These are phyloP conservation scores for Erucastrum elatum DNA, from an alignment of 345 rosid species.

Conservation along the genomic window DNA sequence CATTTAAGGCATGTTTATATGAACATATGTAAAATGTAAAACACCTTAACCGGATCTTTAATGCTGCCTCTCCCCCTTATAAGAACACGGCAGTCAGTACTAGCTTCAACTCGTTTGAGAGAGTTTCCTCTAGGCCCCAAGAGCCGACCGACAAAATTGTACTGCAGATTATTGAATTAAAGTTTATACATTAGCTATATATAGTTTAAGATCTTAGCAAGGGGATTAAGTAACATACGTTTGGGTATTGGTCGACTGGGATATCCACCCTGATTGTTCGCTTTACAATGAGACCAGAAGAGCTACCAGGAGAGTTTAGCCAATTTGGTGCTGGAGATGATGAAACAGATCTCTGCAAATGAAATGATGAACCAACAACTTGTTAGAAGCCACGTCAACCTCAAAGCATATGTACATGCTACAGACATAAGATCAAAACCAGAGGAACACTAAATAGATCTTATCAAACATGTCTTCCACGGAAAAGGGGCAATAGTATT, in stretches of 20 bases:
- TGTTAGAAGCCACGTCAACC: slow-evolving; percentile 33
- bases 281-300: slow-evolving; percentile 87
- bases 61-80: slow-evolving; percentile 99
- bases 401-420: background rate
- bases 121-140: slow-evolving; percentile 99
- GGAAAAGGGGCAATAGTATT: background rate
- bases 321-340: slow-evolving; percentile 73
- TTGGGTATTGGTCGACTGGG: slow-evolving; percentile 85
- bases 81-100: slow-evolving; percentile 90
- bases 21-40: too few species aligned
- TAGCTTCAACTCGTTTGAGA: slow-evolving; percentile 95
- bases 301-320: slow-evolving; percentile 76
- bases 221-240: slow-evolving; percentile 46
- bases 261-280: slow-evolving; percentile 89
- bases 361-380: slow-evolving; percentile 36
- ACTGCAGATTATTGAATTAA: slow-evolving; percentile 52
- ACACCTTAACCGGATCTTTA: slow-evolving; percentile 81
- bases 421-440: slow-evolving; percentile 10
- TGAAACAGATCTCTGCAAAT: slow-evolving; percentile 66
- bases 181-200: slow-evolving; percentile 9
- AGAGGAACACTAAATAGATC: slow-evolving; percentile 1
- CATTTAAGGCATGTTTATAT: too few species aligned
- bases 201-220: background rate
- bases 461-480: slow-evolving; percentile 24
- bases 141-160: slow-evolving; percentile 98